phyloP scores from a whole-genome alignment of 768 basidiomycete genomes.

The Hericium coralloides region DNA sequence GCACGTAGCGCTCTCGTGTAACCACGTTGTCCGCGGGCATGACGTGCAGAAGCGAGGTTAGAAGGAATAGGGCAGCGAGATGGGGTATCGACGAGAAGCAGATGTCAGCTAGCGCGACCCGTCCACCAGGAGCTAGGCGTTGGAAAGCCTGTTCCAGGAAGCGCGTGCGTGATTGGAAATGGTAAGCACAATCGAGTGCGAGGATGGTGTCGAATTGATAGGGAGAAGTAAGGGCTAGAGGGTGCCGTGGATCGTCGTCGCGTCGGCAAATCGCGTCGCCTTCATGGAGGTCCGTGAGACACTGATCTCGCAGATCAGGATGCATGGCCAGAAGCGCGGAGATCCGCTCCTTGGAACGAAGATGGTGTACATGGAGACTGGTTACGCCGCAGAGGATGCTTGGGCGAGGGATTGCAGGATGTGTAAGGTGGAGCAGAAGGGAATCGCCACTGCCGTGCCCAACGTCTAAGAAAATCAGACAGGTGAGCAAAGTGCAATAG shows the following conservation, averaged over 20 bases:
- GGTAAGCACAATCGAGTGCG: slow-evolving; percentile 63
- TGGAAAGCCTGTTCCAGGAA: slow-evolving; percentile 45
- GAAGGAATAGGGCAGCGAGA: slow-evolving; percentile 19
- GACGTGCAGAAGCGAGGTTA: slow-evolving; percentile 20
- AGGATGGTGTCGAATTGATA: slow-evolving; percentile 39
- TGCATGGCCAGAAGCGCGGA: neutral
- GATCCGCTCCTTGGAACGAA: slow-evolving; percentile 36
- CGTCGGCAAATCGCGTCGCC: slow-evolving; percentile 43
- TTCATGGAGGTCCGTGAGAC: slow-evolving; percentile 31
- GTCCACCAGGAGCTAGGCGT: slow-evolving; percentile 40
- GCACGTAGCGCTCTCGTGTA: slow-evolving; percentile 35
- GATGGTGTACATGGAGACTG: slow-evolving; percentile 38
- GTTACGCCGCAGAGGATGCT: slow-evolving; percentile 48
- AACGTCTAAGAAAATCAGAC: slow-evolving; percentile 36
- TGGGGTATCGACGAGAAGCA: slow-evolving; percentile 30
- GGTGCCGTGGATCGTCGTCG: slow-evolving; percentile 29
- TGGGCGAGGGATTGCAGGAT: slow-evolving; percentile 37
- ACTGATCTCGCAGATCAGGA: slow-evolving; percentile 4
- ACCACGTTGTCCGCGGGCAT: slow-evolving; percentile 45
- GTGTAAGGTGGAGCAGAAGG: slow-evolving; percentile 41
- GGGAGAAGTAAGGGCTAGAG: slow-evolving; percentile 25
- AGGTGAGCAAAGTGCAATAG: neutral
- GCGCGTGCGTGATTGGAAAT: slow-evolving; percentile 42
- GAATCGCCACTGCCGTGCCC: slow-evolving; percentile 67
- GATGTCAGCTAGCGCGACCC: slow-evolving; percentile 54